A percentile compares a stretch with the other conserved stretches of the same genome.
Conservation (phyloP, 2,329 filamentous ascomycete species). For the Arthrobotrys pseudoclavata region DNA sequence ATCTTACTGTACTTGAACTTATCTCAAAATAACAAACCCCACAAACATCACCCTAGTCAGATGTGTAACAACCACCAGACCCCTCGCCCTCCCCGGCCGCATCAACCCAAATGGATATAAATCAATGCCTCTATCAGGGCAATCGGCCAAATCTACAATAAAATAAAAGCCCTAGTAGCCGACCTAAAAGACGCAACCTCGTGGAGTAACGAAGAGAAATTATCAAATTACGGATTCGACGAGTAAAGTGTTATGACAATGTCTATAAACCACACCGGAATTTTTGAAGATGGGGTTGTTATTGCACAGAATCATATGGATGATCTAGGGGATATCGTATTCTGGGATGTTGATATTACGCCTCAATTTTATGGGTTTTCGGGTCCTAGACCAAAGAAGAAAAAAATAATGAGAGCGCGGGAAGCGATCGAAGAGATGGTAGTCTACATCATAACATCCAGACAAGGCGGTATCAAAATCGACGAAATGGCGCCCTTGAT, state of each 20-base stretch:
- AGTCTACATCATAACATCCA: background rate
- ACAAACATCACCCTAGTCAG: background rate
- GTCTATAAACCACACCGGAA: background rate
- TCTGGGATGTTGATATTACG: background rate
- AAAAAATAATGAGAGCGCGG: background rate
- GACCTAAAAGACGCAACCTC: conserved; percentile 13
- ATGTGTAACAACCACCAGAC: conserved; percentile 11
- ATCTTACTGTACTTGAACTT: no score
- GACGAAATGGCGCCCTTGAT: background rate
- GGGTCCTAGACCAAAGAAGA: background rate
- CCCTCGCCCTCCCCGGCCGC: background rate
- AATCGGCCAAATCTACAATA: background rate
- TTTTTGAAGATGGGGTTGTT: background rate
- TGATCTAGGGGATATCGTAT: background rate
- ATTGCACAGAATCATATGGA: background rate
- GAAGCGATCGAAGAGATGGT: background rate
- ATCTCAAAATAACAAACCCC: background rate
- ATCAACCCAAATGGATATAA: background rate
- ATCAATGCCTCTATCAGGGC: background rate
- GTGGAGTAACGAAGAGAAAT: background rate
- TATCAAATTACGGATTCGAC: conserved; percentile 18
- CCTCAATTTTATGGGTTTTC: background rate
- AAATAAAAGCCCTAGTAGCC: background rate
- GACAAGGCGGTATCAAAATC: background rate
- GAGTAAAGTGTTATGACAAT: background rate